Conservation (phyloP, 2,329 filamentous ascomycete species). For the Alternaria longipes region DNA sequence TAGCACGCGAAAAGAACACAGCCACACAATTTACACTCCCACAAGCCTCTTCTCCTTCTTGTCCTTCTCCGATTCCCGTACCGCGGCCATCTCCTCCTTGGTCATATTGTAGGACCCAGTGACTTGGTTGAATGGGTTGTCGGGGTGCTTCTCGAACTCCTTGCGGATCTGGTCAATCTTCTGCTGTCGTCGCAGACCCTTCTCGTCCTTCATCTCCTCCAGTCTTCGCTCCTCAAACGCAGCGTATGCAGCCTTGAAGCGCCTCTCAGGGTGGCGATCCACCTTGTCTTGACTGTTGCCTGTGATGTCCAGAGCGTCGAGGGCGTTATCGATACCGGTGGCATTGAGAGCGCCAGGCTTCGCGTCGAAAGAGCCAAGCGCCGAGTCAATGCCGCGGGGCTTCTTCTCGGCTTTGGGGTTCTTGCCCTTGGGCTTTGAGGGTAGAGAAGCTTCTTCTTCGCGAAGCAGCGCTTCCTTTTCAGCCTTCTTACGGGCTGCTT, state of each 20-base stretch:
- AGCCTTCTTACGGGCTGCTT: slow-evolving; percentile 86
- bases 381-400: slow-evolving; percentile 73
- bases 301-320: slow-evolving; percentile 82
- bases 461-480: slow-evolving; percentile 84
- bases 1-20: slow-evolving; percentile 13
- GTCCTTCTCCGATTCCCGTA: slow-evolving; percentile 71
- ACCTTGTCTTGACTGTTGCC: slow-evolving; percentile 72
- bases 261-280: slow-evolving; percentile 86
- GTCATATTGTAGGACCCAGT: slow-evolving; percentile 78
- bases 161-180: slow-evolving; percentile 83
- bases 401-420: slow-evolving; percentile 70
- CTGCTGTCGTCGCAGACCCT: slow-evolving; percentile 82
- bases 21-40: slow-evolving; percentile 22
- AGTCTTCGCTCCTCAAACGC: slow-evolving; percentile 83
- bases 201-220: slow-evolving; percentile 85
- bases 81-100: slow-evolving; percentile 75
- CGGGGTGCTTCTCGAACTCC: slow-evolving; percentile 93
- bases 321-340: slow-evolving; percentile 89
- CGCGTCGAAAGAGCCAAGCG: slow-evolving; percentile 54
- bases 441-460: slow-evolving; percentile 79
- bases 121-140: slow-evolving; percentile 95
- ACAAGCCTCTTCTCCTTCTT: slow-evolving; percentile 78
- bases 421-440: slow-evolving; percentile 70
- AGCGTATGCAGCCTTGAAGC: slow-evolving; percentile 86
- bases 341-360: slow-evolving; percentile 73